Evolutionary conservation across 2,329 filamentous ascomycete species (phyloP).

Genomic region (Cadophora luteo-olivacea): DNA sequence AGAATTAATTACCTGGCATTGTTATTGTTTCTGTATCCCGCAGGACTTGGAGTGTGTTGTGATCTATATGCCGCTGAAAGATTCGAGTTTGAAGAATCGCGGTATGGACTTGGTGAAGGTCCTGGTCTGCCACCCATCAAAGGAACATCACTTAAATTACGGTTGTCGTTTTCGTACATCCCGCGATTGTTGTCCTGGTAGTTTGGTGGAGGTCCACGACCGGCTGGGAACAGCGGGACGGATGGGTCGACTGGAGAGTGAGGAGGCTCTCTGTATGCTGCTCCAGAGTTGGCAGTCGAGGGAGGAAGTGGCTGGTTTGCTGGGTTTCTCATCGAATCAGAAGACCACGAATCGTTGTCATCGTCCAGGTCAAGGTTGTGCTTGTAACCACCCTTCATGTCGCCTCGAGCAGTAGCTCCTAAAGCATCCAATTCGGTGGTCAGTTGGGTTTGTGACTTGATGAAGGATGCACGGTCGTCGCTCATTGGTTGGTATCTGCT

Average conservation of each 20-base stretch:
- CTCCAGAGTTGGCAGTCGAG: constrained; percentile 41
- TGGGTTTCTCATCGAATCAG: constrained; percentile 58
- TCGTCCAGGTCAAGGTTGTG: constrained; percentile 71
- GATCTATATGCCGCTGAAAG: constrained; percentile 46
- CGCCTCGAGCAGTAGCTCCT: constrained; percentile 86
- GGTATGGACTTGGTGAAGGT: constrained; percentile 38
- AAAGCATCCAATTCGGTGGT: constrained; percentile 91
- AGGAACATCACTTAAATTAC: constrained; percentile 34
- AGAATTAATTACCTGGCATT: constrained; percentile 53
- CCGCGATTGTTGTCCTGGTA: constrained; percentile 41
- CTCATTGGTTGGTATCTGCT: constrained; percentile 96
- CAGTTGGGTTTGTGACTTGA: constrained; percentile 91
- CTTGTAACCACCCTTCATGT: constrained; percentile 68
- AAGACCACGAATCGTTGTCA: constrained; percentile 72
- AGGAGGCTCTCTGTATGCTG: constrained; percentile 45
- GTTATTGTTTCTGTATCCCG: constrained; percentile 50
- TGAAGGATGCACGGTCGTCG: constrained; percentile 94
- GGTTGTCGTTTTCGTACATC: constrained; percentile 40
- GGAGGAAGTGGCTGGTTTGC: constrained; percentile 45
- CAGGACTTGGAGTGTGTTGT: constrained; percentile 51
- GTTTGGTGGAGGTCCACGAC: constrained; percentile 43
- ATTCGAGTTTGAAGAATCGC: constrained; percentile 46
- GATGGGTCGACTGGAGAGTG: constrained; percentile 57
- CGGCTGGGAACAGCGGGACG: constrained; percentile 57
- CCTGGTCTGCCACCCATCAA: constrained; percentile 34